Percentiles rank a stretch among this genome's conserved stretches.
Evolutionary conservation across 2,329 filamentous ascomycete species (phyloP).

Genomic region (Aureobasidium sp.): DNA sequence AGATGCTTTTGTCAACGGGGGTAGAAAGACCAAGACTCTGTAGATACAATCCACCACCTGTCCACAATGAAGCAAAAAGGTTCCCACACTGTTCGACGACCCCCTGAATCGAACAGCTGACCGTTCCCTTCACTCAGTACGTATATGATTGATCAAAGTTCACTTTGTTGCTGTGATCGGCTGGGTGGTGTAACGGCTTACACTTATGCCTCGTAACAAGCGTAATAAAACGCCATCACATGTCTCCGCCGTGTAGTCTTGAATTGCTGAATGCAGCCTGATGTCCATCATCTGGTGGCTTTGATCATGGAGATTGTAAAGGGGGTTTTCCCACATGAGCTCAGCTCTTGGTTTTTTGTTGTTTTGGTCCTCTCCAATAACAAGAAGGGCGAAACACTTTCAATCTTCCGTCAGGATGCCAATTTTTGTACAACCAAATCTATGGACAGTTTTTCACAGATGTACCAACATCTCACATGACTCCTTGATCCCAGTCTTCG

Average conservation of each 20-base stretch:
- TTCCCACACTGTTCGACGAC: not conserved
- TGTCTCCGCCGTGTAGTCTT: not conserved
- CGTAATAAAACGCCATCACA: not conserved
- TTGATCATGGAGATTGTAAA: not conserved
- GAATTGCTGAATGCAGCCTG: not conserved
- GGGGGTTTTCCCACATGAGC: not conserved
- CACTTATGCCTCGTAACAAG: not conserved
- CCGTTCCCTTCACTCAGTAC: not conserved
- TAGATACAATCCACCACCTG: not conserved
- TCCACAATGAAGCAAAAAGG: not conserved
- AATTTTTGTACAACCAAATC: not conserved
- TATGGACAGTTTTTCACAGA: not conserved
- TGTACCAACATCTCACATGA: not conserved
- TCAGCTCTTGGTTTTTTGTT: not conserved
- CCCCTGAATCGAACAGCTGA: not conserved
- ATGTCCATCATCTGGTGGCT: not conserved
- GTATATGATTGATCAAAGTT: not conserved
- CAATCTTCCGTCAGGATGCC: not conserved
- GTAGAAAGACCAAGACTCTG: not conserved
- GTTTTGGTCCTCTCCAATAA: too few species aligned
- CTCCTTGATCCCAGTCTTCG: constrained; percentile 7
- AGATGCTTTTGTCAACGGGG: not conserved
- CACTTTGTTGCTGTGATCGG: not conserved
- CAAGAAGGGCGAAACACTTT: not conserved
- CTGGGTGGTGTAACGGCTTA: not conserved